Evolutionary conservation across 345 rosid species (phyloP).

Genomic region (Lepidium aucheri): DNA sequence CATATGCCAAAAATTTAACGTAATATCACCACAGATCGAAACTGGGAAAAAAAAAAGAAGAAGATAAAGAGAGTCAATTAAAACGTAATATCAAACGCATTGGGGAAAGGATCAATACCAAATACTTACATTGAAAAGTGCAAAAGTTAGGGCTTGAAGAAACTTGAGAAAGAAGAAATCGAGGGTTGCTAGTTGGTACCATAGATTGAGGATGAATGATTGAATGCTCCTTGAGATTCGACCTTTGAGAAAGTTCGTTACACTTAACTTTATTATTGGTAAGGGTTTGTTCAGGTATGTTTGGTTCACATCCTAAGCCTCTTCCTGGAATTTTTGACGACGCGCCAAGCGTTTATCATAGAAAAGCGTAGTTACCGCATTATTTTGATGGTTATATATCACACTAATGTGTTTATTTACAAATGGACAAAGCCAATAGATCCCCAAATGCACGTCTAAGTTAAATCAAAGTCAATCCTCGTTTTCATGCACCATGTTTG

Average conservation of each 20-base stretch:
- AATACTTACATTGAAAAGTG: slow-evolving; percentile 1
- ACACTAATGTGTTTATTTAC: background rate
- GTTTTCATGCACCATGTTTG: background rate
- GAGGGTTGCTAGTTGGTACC: background rate
- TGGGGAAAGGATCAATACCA: background rate
- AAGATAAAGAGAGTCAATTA: no score
- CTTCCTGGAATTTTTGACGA: background rate
- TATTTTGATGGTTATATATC: background rate
- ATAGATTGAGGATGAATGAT: background rate
- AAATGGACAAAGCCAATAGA: slow-evolving; percentile 71
- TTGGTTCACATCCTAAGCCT: background rate
- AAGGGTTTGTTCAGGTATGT: background rate
- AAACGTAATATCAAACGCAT: background rate
- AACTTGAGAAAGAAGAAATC: slow-evolving; percentile 18
- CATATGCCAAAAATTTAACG: background rate
- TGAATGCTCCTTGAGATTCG: background rate
- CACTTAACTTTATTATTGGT: background rate
- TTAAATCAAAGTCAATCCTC: no score
- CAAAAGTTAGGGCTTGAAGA: background rate
- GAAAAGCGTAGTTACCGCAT: background rate
- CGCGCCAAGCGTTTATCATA: background rate
- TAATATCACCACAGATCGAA: slow-evolving; percentile 2
- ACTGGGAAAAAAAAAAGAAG: background rate
- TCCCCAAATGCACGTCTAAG: slow-evolving; percentile 56
- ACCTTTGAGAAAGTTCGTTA: background rate